phyloP scores from a whole-genome alignment of 805 yeast genomes.

The Saccharomyces eubayanus region DNA sequence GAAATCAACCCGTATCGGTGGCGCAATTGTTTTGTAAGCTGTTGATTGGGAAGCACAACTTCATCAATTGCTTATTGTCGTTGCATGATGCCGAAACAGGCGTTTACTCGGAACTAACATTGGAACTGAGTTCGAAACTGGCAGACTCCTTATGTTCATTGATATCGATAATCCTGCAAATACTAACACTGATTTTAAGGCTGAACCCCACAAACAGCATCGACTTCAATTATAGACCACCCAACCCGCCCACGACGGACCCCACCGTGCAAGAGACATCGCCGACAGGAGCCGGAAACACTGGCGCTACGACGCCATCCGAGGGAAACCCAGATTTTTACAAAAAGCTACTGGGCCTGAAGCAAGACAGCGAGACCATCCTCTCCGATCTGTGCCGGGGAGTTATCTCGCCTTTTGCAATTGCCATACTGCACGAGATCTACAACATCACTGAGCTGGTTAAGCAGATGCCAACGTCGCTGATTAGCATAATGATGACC shows the following conservation, averaged over 20 bases:
- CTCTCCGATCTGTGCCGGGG: slow-evolving; percentile 14
- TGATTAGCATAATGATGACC: slow-evolving; percentile 24
- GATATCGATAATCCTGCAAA: slow-evolving; percentile 18
- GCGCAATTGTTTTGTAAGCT: slow-evolving; percentile 14
- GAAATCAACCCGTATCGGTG: neutral
- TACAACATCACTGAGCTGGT: slow-evolving; percentile 23
- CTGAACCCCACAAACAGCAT: slow-evolving; percentile 27
- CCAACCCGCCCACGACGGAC: neutral
- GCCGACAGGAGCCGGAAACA: neutral
- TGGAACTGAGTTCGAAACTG: slow-evolving; percentile 11
- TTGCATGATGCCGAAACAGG: slow-evolving; percentile 9
- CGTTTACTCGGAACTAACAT: slow-evolving; percentile 2
- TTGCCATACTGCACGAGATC: slow-evolving; percentile 22
- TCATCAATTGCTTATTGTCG: slow-evolving; percentile 14
- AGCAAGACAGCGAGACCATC: slow-evolving; percentile 9
- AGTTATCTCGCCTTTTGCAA: slow-evolving; percentile 25
- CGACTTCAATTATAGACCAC: slow-evolving; percentile 19
- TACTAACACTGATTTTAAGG: slow-evolving; percentile 21
- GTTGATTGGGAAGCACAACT: slow-evolving; percentile 14
- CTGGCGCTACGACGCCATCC: neutral
- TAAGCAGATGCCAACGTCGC: slow-evolving; percentile 25
- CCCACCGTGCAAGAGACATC: neutral
- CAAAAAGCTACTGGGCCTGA: slow-evolving; percentile 24
- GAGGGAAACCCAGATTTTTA: slow-evolving; percentile 16
- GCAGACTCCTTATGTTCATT: slow-evolving; percentile 16